Conservation (phyloP, 1,284 basidiomycete species). For the Cystobasidiaceae sp. region DNA sequence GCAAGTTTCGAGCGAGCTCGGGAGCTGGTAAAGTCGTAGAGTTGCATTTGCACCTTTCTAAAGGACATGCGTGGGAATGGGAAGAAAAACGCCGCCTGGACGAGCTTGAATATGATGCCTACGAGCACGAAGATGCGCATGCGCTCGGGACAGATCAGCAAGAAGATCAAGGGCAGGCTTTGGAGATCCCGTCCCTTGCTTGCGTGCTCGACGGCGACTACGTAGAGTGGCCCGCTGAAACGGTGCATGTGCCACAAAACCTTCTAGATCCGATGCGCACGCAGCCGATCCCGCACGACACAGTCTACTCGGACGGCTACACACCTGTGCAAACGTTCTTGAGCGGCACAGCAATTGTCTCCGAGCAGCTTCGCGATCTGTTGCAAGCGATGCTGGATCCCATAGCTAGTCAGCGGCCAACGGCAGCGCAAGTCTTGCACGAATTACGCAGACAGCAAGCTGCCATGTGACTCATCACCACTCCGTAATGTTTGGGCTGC, state of each 20-base stretch:
- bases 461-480: too few species aligned
- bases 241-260: background rate
- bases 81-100: slow-evolving; percentile 16
- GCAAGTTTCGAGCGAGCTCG: slow-evolving; percentile 15
- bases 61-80: slow-evolving; percentile 26
- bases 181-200: too few species aligned
- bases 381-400: slow-evolving; percentile 13
- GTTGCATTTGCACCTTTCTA: slow-evolving; percentile 18
- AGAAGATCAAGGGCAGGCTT: too few species aligned
- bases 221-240: too few species aligned
- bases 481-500: too few species aligned
- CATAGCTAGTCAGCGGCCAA: background rate
- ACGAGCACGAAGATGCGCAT: background rate
- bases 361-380: background rate
- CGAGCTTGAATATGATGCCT: slow-evolving; percentile 17
- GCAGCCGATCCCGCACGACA: background rate
- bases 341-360: background rate
- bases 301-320: slow-evolving; percentile 4
- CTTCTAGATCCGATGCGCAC: background rate
- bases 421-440: background rate
- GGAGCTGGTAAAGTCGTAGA: slow-evolving; percentile 23
- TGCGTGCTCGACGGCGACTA: too few species aligned
- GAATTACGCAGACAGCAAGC: background rate
- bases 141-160: background rate
- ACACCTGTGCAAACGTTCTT: slow-evolving; percentile 15